Evolutionary conservation across 176 grass and related monocot species (phyloP), one percentile per base, ranked within the genome.

Genomic region (Melocanna baccifera): DNA sequence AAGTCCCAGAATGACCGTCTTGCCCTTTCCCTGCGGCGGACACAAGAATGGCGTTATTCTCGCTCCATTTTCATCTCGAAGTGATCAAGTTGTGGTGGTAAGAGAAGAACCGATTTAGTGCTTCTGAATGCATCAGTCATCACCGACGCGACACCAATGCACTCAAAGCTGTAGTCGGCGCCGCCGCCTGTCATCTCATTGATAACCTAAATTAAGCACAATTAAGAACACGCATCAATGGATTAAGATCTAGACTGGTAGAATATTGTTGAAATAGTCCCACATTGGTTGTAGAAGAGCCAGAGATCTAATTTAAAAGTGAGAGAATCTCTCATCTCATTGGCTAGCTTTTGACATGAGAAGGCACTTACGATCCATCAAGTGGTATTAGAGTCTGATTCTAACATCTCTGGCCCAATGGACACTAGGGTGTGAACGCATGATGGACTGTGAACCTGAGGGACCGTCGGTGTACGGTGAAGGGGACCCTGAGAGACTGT

Each of bases 131-230:
- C 94, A 0, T 92, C 88, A 8, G 75, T 73, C 88, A 89, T 91
- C 84, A 97, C 72, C 5, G 92, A 81, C 4, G 88, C 81, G 23
- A 88, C 23, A 39, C 94, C 94, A 1, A 91, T 89, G 62, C 94
- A 97, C 94, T 97, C 94, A 18, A 97, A 91, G 85, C 85, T 71
- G 76, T 84, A 94, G 36, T 94, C 89, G 2, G 80, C 94, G 7
- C 94, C 91, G 19, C 92, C 86, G 11, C 72, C 84, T 1, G 91
- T 92, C 83, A 94, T 81, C 87, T 90, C 85, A 3, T 51, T 52
- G 22, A 97, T 94, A 22, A 87, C 86, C 94, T 97, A 58, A 66
- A 13, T 78, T 32, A 3, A 78, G 50, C 23, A 73, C 0, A 55
- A 34, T 72, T 25, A 71, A 3, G 41, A 32, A 42, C 10, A 6